A percentile compares a stretch with the other conserved stretches of the same genome.
These are phyloP conservation scores for Grammothele lineata DNA, from an alignment of 768 basidiomycete genomes.

Conservation along the genomic window DNA sequence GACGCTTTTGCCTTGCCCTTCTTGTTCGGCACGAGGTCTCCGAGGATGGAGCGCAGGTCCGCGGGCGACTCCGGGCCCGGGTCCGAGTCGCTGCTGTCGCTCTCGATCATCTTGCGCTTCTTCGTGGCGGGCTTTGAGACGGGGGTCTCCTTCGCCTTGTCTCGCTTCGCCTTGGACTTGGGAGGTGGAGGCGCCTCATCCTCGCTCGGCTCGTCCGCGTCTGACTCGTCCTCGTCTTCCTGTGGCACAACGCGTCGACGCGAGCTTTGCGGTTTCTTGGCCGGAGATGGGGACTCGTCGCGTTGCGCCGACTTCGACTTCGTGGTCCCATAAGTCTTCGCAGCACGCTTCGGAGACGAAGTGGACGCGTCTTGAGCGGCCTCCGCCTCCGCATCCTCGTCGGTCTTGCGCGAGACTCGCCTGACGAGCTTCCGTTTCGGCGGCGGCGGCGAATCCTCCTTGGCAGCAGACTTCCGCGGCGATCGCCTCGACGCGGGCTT, in stretches of 20 bases:
- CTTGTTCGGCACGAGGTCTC: constrained; percentile 6
- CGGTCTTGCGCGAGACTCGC: constrained; percentile 5
- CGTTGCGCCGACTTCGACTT: background rate
- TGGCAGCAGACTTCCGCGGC: background rate
- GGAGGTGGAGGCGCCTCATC: constrained; percentile 1
- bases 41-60: constrained; percentile 8
- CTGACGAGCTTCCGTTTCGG: constrained; percentile 10
- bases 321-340: constrained; percentile 7
- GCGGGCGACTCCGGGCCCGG: constrained; percentile 4
- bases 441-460: too few species aligned
- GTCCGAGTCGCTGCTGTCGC: constrained; percentile 1
- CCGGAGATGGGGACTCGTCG: constrained; percentile 2
- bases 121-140: background rate
- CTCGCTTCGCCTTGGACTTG: constrained; percentile 3
- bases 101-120: constrained; percentile 3
- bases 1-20: background rate
- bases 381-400: constrained; percentile 4
- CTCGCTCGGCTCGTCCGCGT: constrained; percentile 2
- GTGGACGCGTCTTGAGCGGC: background rate
- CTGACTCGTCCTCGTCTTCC: constrained; percentile 1
- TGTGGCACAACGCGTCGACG: background rate
- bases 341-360: background rate
- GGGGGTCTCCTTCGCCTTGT: background rate
- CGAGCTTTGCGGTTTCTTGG: constrained; percentile 1
- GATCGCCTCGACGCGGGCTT: constrained; percentile 1